Evolutionary conservation across 106 monocot genomes (phyloP), one percentile per base, ranked within the genome.

Genomic region (Chionographis japonica): DNA sequence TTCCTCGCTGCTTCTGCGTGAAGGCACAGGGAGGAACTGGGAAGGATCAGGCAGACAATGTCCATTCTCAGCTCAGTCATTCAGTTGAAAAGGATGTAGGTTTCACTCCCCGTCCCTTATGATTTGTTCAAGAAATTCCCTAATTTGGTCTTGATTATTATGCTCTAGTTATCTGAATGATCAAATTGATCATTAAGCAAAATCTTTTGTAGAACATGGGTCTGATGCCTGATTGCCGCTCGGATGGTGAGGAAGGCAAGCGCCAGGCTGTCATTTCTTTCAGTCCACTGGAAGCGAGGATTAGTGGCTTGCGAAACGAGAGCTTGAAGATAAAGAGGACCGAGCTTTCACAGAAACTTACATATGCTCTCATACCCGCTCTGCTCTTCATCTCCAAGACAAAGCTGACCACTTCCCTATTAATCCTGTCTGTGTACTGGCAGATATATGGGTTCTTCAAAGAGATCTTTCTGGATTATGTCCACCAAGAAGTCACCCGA

Each of bases 391-490:
- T 73, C 16, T 84, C 88, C 5, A 88, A 74, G 54, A 66, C 68
- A 35, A 62, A 58, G 37, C 18, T 85, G 27, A 78, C 73, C n/a
- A 88, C 88, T 19, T 84, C 80, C 19, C 16, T 79, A 3, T 72
- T 84, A 7, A 72, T 88, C 15, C 16, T 84, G n/a, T 75, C 80
- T 4, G 75, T 80, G 2, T 88, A 81, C 57, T 79, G 80, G 78
- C 88, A 88, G 55, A 43, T 88, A 20, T 75, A 88, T 56, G 84
- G 84, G 35, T 88, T 81, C 60, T 81, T 84, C 84, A 84, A 81
- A 65, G 88, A 88, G 72, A 88, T 88, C 19, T 75, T 88, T 66
- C 84, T 88, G 35, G 88, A 88, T 52, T 88, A 88, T 16, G 75
- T 88, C 52, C 84, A 88, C 50, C 88, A 88, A 41, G 88, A 84